Evolutionary conservation across 2,329 filamentous ascomycete genomes (phyloP).

Genomic region (Cladorrhinum sp.): DNA sequence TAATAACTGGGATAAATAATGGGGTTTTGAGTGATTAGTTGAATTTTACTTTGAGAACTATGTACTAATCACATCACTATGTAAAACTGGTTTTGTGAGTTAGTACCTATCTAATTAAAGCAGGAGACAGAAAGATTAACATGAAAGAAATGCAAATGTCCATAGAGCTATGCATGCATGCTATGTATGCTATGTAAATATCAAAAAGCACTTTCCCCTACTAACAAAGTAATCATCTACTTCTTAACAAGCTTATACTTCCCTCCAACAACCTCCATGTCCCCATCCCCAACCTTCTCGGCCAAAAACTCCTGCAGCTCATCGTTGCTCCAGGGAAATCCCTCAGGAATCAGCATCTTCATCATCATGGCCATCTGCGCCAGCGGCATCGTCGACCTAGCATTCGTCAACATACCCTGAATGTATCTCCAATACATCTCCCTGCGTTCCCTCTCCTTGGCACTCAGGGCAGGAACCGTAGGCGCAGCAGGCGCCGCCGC

Average conservation of each 20-base stretch:
- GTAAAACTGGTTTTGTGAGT: too few species aligned
- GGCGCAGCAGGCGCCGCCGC: constrained; percentile 32
- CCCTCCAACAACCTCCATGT: constrained; percentile 66
- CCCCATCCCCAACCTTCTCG: constrained; percentile 70
- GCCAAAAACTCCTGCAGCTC: constrained; percentile 78
- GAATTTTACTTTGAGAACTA: too few species aligned
- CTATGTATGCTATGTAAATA: too few species aligned
- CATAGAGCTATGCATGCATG: too few species aligned
- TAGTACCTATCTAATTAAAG: too few species aligned
- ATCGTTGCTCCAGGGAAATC: constrained; percentile 86
- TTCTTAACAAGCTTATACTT: constrained; percentile 67
- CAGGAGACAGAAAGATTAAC: too few species aligned
- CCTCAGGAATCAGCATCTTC: constrained; percentile 83
- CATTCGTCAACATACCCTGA: constrained; percentile 91
- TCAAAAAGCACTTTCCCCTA: too few species aligned
- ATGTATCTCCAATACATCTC: constrained; percentile 88
- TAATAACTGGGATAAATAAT: too few species aligned
- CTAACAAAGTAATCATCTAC: too few species aligned
- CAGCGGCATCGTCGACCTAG: constrained; percentile 74
- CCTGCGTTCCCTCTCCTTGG: constrained; percentile 60
- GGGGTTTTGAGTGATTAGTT: too few species aligned
- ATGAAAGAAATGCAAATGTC: too few species aligned
- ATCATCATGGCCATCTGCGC: constrained; percentile 89
- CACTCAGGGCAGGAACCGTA: constrained; percentile 42
- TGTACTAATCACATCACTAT: too few species aligned